A percentile compares a stretch with the other conserved stretches of the same genome.
phyloP scores from a whole-genome alignment of 208 protist species.

The Trypanosoma melophagium region DNA sequence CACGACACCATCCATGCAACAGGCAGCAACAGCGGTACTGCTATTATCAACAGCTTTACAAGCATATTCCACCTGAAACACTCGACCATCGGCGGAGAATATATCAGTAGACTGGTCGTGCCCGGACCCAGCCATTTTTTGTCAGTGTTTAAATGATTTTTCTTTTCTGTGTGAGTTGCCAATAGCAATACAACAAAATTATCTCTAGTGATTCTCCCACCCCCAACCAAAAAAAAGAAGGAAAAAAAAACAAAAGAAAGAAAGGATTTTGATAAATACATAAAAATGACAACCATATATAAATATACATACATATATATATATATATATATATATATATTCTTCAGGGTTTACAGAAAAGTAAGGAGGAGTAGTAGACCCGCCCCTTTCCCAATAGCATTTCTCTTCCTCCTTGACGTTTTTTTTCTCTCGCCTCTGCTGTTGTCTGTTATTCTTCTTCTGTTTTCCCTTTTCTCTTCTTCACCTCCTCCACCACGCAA shows the following conservation, averaged over 20 bases:
- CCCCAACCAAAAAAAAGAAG: conserved; percentile 6
- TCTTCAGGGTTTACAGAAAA: background rate
- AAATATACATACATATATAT: conserved; percentile 1
- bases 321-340: conserved; percentile 15
- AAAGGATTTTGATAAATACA: background rate
- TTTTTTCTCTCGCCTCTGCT: too few relatives aligned
- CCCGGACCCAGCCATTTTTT: conserved; percentile 62
- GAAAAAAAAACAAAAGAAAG: conserved; percentile 6
- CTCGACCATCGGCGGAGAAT: conserved; percentile 98
- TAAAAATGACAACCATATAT: too few relatives aligned
- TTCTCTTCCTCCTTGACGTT: background rate
- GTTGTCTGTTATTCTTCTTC: too few relatives aligned
- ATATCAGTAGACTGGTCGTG: conserved; percentile 98
- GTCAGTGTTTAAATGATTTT: conserved; percentile 11
- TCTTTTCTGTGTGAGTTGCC: background rate
- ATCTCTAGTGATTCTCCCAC: too few relatives aligned
- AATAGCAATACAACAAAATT: background rate
- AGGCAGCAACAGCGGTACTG: conserved; percentile 96
- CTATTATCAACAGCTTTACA: conserved; percentile 99
- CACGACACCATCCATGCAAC: conserved; percentile 98
- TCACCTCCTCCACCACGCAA: too few relatives aligned
- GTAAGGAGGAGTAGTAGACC: background rate
- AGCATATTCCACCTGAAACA: conserved; percentile 99
- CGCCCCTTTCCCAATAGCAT: background rate
- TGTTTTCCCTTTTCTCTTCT: too few relatives aligned